These are phyloP conservation scores for Claviceps arundinis DNA, from an alignment of 2,329 filamentous ascomycete species.

Conservation along the genomic window DNA sequence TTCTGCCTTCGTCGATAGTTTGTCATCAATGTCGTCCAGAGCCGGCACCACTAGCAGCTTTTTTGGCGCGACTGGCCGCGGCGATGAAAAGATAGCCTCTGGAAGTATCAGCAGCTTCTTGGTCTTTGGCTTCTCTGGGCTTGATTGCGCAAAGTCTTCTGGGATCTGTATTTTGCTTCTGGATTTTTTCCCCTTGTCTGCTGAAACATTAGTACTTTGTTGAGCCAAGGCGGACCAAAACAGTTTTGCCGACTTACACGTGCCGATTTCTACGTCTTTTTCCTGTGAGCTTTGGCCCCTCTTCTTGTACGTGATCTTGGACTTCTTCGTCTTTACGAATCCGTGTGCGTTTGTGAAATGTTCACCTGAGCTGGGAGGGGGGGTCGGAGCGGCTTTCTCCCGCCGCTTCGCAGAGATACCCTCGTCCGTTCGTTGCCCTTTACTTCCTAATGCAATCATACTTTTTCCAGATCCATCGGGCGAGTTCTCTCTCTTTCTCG, in stretches of 20 bases:
- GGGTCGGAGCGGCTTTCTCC: background rate
- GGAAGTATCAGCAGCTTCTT: background rate
- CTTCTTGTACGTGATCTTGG: constrained; percentile 16
- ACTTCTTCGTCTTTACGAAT: constrained; percentile 10
- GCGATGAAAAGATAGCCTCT: background rate
- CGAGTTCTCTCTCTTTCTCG: constrained; percentile 4
- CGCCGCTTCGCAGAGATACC: background rate
- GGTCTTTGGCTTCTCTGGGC: constrained; percentile 3
- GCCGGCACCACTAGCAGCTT: constrained; percentile 3
- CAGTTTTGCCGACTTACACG: background rate
- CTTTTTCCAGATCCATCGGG: background rate
- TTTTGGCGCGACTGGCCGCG: background rate
- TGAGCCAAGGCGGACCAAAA: background rate
- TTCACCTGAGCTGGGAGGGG: constrained; percentile 9
- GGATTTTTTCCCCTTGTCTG: background rate
- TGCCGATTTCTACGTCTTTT: constrained; percentile 7
- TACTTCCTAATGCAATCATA: background rate
- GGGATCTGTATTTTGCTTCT: constrained; percentile 3
- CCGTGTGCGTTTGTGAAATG: constrained; percentile 13
- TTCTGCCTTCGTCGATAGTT: background rate
- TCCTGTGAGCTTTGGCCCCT: constrained; percentile 11
- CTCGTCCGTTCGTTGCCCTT: constrained; percentile 5
- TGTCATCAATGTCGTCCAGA: background rate
- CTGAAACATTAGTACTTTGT: background rate
- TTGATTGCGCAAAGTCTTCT: background rate